Evolutionary conservation across 2,329 filamentous ascomycete species (phyloP).

Genomic region (Pezicula carpinea): DNA sequence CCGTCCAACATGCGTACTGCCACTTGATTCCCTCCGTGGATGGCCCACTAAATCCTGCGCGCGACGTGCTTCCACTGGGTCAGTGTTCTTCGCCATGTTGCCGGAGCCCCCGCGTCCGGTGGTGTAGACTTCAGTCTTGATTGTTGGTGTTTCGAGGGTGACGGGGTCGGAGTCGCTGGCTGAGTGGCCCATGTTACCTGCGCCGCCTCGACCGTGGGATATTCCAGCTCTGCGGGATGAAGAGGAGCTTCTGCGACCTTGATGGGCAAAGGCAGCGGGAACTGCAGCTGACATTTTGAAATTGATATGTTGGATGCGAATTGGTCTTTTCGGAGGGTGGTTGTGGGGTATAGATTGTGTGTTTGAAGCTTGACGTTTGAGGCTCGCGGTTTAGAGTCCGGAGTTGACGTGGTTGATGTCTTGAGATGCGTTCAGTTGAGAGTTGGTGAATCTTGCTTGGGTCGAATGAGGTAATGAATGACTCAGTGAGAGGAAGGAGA

Average conservation of each 20-base stretch:
- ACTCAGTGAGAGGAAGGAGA: too few species aligned
- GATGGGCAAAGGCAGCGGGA: slow-evolving; percentile 12
- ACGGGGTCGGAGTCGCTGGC: slow-evolving; percentile 44
- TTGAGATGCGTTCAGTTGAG: too few species aligned
- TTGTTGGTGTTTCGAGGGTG: slow-evolving; percentile 74
- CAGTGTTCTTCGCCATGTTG: slow-evolving; percentile 76
- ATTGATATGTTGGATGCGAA: slow-evolving; percentile 15
- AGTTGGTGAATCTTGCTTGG: too few species aligned
- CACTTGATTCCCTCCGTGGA: slow-evolving; percentile 49
- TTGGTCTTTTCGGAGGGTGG: not conserved
- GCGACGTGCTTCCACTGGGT: slow-evolving; percentile 68
- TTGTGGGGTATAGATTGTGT: not conserved
- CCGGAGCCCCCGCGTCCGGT: slow-evolving; percentile 85
- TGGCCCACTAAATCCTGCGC: slow-evolving; percentile 74
- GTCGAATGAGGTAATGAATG: too few species aligned
- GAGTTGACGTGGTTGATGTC: not conserved
- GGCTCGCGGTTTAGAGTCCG: too few species aligned
- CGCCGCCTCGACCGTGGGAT: slow-evolving; percentile 74
- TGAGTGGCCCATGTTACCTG: slow-evolving; percentile 60
- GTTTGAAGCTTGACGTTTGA: not conserved
- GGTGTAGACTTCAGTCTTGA: slow-evolving; percentile 81
- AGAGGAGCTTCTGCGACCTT: slow-evolving; percentile 15
- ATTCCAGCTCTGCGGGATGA: slow-evolving; percentile 12
- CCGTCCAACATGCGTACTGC: slow-evolving; percentile 63
- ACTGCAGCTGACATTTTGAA: slow-evolving; percentile 22